phyloP scores from a whole-genome alignment of 495 filamentous ascomycete species.

The Xylaria palmicola region DNA sequence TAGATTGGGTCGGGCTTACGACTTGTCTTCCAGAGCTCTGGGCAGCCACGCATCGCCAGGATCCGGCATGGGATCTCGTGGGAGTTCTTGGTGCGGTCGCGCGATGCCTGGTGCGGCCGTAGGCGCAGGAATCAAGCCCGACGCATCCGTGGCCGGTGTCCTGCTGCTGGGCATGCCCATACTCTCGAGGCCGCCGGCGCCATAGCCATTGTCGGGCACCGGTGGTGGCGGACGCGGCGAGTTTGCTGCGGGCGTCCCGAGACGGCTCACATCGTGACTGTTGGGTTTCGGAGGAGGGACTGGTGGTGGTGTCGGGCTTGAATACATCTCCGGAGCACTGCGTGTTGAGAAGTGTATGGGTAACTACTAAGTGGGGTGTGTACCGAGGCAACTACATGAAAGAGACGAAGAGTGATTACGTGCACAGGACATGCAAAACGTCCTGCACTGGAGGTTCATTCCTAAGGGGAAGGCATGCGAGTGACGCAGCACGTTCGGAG shows the following conservation, averaged over 20 bases:
- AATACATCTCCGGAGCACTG: conserved; percentile 20
- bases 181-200: conserved; percentile 8
- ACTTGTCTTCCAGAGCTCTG: conserved; percentile 67
- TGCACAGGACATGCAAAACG: too few relatives aligned
- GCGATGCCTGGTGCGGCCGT: conserved; percentile 1
- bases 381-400: not conserved
- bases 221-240: conserved; percentile 44
- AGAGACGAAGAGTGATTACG: too few relatives aligned
- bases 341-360: not conserved
- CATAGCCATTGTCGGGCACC: conserved; percentile 31
- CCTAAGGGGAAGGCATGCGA: too few relatives aligned
- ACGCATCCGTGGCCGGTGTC: conserved; percentile 19
- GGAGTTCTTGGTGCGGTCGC: conserved; percentile 18
- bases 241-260: conserved; percentile 55
- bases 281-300: conserved; percentile 71
- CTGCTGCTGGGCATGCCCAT: not conserved
- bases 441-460: too few relatives aligned
- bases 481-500: too few relatives aligned
- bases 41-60: conserved; percentile 67
- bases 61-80: conserved; percentile 42
- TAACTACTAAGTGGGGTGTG: not conserved
- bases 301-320: conserved; percentile 44
- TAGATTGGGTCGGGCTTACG: conserved; percentile 52
- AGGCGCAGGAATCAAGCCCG: conserved; percentile 23
- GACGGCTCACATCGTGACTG: conserved; percentile 66